Evolutionary conservation across 805 yeast species (phyloP), one percentile per base, ranked within the genome.

Genomic region (Cyberlindnera subsufficiens): DNA sequence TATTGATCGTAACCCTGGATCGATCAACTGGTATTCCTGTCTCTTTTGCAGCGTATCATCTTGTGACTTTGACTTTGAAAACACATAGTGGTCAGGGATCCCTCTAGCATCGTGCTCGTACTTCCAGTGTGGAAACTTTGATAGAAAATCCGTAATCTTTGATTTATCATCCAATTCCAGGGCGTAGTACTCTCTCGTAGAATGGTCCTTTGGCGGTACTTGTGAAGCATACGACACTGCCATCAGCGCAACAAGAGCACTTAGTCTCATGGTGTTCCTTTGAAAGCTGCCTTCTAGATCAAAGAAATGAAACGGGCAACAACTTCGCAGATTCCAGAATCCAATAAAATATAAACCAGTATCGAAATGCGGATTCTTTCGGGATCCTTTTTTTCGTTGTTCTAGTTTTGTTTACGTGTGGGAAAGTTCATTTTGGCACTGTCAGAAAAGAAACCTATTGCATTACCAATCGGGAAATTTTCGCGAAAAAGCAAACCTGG

Each of bases 21-120:
- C 38, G 20, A 5, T 13, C 7, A 32, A 22, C 9, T 36, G 22
- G 25, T 46, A 43, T 5, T 16, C 37, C 13, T 46, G 5, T 42
- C 40, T 49, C 49, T 45, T 55, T 50, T 44, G 42, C 46, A 30
- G 45, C 47, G 22, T 46, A 19, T 31, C 10, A 38, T 11, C 8
- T 17, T 8, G 33, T 32, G 29, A 16, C 50, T 74, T 74, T 29
- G 60, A 49, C 22, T 75, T 58, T 8, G 91, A 83, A 53, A 86
- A 83, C 13, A 87, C 83, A 58, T 74, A 78, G 58, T 80, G 82
- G 46, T 78, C 68, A 18, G 75, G 78, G 18, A 80, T 58, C 0
- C 82, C 84, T 31, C 81, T 69, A 3, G 79, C 76, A 19, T 68
- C 74, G 58, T 85, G 86, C 58, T 87, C 95, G 54, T 66, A 86